A percentile compares a stretch with the other conserved stretches of the same genome.
These are phyloP conservation scores for Hermanozyma aechmeae DNA, from an alignment of 805 yeast genomes.

Conservation along the genomic window DNA sequence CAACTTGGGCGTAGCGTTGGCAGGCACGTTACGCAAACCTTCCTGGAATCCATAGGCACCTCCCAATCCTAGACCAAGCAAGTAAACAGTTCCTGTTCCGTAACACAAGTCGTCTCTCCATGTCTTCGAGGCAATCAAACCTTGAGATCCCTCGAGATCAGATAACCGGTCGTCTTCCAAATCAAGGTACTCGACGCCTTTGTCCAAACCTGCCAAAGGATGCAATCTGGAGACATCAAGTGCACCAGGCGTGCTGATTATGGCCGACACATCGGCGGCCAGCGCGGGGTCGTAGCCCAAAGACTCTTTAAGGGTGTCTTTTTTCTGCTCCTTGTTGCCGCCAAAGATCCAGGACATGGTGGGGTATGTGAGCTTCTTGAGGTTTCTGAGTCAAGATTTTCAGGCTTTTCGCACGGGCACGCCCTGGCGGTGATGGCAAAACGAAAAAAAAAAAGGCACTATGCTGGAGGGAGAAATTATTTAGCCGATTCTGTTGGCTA, in stretches of 20 bases:
- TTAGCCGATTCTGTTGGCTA: too few relatives aligned
- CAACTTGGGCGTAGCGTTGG: slow-evolving; percentile 67
- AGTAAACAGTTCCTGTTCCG: slow-evolving; percentile 92
- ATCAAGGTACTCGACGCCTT: slow-evolving; percentile 83
- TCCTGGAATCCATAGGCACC: slow-evolving; percentile 84
- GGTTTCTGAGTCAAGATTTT: not conserved
- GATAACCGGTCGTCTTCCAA: slow-evolving; percentile 72
- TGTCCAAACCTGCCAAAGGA: slow-evolving; percentile 87
- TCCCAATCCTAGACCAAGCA: slow-evolving; percentile 80
- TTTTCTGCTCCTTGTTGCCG: slow-evolving; percentile 15
- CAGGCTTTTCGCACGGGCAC: not conserved
- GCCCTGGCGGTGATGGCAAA: not conserved
- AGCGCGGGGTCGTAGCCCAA: slow-evolving; percentile 60
- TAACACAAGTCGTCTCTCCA: slow-evolving; percentile 97
- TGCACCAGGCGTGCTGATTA: slow-evolving; percentile 50
- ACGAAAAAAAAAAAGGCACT: not conserved
- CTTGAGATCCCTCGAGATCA: slow-evolving; percentile 79
- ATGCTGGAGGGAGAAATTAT: not conserved
- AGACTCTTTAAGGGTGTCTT: slow-evolving; percentile 17
- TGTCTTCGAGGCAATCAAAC: slow-evolving; percentile 90
- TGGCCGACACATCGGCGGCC: slow-evolving; percentile 53
- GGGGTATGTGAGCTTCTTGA: not conserved
- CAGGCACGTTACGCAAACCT: slow-evolving; percentile 72
- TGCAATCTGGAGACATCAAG: slow-evolving; percentile 70
- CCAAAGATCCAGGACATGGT: slow-evolving; percentile 46